phyloP scores from a whole-genome alignment of 495 filamentous ascomycete species.

The Immersiella caudata region DNA sequence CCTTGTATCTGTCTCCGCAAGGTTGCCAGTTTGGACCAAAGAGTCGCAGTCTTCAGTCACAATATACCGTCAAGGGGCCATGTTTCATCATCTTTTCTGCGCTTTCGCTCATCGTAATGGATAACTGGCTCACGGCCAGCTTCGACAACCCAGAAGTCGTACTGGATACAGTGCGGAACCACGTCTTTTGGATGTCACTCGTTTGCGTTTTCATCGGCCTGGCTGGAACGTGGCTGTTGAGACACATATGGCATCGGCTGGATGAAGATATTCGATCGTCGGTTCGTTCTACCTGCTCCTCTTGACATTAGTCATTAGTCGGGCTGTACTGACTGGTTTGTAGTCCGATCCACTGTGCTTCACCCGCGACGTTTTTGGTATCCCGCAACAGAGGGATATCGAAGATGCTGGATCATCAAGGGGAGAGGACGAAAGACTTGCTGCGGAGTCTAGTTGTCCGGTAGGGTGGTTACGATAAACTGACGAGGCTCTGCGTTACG shows the following conservation, averaged over 20 bases:
- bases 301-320: background rate
- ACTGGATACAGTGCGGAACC: background rate
- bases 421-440: background rate
- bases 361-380: background rate
- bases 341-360: conserved; percentile 7
- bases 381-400: background rate
- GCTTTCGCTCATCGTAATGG: background rate
- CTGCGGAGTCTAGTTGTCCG: background rate
- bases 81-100: background rate
- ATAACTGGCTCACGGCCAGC: conserved; percentile 1
- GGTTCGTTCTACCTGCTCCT: background rate
- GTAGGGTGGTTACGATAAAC: background rate
- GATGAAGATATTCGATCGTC: background rate
- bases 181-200: conserved; percentile 16
- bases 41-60: background rate
- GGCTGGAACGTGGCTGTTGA: conserved; percentile 20
- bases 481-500: background rate
- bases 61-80: background rate
- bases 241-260: conserved; percentile 13
- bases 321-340: background rate
- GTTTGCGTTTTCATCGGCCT: conserved; percentile 19
- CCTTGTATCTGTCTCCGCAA: background rate
- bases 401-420: conserved; percentile 4
- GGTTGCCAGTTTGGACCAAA: background rate
- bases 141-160: background rate